These are phyloP conservation scores for Candida palmyrensis DNA, from an alignment of 805 yeast genomes.

Conservation along the genomic window DNA sequence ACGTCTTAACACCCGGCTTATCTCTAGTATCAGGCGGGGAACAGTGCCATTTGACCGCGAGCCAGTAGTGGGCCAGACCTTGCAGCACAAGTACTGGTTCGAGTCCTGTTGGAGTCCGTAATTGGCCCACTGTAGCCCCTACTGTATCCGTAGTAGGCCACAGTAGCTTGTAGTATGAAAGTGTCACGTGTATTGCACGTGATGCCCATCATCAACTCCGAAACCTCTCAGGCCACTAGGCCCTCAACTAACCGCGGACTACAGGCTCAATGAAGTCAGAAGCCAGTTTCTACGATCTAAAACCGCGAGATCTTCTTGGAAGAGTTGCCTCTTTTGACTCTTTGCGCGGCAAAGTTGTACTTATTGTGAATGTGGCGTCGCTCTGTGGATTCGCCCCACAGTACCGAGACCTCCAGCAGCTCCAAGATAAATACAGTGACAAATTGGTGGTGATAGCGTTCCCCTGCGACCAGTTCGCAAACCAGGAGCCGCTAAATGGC, in stretches of 20 bases:
- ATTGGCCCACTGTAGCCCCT: no score
- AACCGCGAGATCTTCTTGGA: constrained; percentile 35
- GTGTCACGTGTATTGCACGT: no score
- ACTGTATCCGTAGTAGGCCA: no score
- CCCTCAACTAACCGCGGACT: constrained; percentile 6
- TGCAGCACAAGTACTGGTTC: no score
- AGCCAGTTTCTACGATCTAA: constrained; percentile 40
- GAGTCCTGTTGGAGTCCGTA: no score
- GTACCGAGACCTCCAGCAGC: constrained; percentile 36
- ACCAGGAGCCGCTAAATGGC: constrained; percentile 37
- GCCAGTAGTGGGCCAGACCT: no score
- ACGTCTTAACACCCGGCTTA: no score
- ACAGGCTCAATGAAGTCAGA: constrained; percentile 5
- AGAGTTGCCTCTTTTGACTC: constrained; percentile 31
- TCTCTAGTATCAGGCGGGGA: no score
- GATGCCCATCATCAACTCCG: neutral
- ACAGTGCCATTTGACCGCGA: no score
- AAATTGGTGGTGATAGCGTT: constrained; percentile 36
- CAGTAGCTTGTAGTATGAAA: no score
- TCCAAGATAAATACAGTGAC: constrained; percentile 35
- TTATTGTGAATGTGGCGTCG: constrained; percentile 42
- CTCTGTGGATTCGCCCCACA: constrained; percentile 43
- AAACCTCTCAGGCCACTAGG: no score
- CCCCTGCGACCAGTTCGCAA: constrained; percentile 42
- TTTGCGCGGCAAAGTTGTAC: constrained; percentile 42